Percentiles rank a stretch among this genome's conserved stretches.
phyloP scores from a whole-genome alignment of 2,329 filamentous ascomycete species.

The Neoarthrinium moseri region DNA sequence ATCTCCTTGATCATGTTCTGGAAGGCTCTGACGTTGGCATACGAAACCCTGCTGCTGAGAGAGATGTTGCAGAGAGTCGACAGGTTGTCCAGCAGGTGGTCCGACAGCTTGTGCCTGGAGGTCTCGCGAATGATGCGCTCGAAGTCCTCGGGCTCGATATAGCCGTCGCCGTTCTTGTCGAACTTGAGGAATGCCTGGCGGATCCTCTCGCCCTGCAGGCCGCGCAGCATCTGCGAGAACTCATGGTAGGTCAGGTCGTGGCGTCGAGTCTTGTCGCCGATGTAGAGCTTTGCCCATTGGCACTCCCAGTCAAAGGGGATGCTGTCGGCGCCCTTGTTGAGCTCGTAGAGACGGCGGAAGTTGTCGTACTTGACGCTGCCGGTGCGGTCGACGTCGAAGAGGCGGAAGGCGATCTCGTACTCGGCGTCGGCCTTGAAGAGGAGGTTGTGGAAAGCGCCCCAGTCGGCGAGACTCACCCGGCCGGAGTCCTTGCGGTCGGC shows the following conservation, averaged over 20 bases:
- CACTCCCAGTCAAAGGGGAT: constrained; percentile 97
- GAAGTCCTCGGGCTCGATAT: constrained; percentile 93
- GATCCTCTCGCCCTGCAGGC: constrained; percentile 92
- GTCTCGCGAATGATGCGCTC: constrained; percentile 95
- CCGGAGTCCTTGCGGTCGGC: constrained; percentile 78
- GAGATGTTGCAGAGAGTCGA: constrained; percentile 94
- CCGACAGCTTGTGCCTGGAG: constrained; percentile 91
- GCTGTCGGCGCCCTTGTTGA: constrained; percentile 80
- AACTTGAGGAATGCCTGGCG: constrained; percentile 91
- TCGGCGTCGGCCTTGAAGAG: constrained; percentile 93
- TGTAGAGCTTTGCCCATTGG: constrained; percentile 94
- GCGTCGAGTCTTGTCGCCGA: constrained; percentile 81
- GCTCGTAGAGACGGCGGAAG: constrained; percentile 80
- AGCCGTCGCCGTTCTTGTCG: constrained; percentile 89
- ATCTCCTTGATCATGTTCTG: constrained; percentile 98
- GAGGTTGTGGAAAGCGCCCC: constrained; percentile 91
- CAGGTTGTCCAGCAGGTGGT: constrained; percentile 89
- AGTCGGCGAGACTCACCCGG: constrained; percentile 77
- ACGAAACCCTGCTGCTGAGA: constrained; percentile 88
- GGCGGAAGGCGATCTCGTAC: constrained; percentile 96
- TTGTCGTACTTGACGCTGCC: constrained; percentile 88
- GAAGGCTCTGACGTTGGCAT: constrained; percentile 95
- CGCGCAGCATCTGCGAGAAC: constrained; percentile 97
- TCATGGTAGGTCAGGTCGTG: constrained; percentile 94
- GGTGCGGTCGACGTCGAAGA: constrained; percentile 84